Evolutionary conservation across 2,329 filamentous ascomycete species (phyloP), one percentile per base, ranked within the genome.

Genomic region (Teratosphaeria epicoccoides): DNA sequence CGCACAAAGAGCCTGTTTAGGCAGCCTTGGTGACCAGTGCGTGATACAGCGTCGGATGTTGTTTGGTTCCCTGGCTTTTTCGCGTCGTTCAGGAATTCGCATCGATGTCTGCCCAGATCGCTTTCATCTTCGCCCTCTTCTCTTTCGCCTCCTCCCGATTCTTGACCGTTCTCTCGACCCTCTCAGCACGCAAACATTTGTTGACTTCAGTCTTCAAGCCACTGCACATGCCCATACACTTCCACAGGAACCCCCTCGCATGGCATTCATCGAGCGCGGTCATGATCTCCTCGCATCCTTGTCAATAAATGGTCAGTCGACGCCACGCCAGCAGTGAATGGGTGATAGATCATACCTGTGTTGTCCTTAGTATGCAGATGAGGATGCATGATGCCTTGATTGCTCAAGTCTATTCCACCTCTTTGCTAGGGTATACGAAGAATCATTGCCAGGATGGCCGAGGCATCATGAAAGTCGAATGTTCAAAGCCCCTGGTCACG

Each of bases 271-370:
- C 93, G 60, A 98, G 87, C 46, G 87, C 86, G 48, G 77, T 84
- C 82, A 97, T 95, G 68, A 98, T 82, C 61, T 95, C 89, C 70
- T 91, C 88, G 79, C 93, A 98, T 65, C 85, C 93, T 98, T 64
- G 22, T 11, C 2, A 46, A 53, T 11, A 3, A 46, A 53, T 44
- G 56, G 57, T 28, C 59, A 53, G 48, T 24, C 22, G n/a, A n/a
- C n/a, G n/a, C n/a, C n/a, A n/a, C n/a, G n/a, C n/a, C n/a, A n/a
- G n/a, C n/a, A n/a, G n/a, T n/a, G n/a, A n/a, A 26, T 7, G 48
- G 25, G 29, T 7, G 24, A 17, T 25, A 14, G 11, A 26, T 40
- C 72, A 43, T 79, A 95, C 91, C 90, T 61, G 81, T 77, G 62
- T 95, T 95, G 67, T 95, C 85, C 68, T 93, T 88, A 24, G 88